Percentiles rank a stretch among this genome's conserved stretches.
phyloP scores from a whole-genome alignment of 2,329 filamentous ascomycete genomes.

The Helicocarpus griseus region DNA sequence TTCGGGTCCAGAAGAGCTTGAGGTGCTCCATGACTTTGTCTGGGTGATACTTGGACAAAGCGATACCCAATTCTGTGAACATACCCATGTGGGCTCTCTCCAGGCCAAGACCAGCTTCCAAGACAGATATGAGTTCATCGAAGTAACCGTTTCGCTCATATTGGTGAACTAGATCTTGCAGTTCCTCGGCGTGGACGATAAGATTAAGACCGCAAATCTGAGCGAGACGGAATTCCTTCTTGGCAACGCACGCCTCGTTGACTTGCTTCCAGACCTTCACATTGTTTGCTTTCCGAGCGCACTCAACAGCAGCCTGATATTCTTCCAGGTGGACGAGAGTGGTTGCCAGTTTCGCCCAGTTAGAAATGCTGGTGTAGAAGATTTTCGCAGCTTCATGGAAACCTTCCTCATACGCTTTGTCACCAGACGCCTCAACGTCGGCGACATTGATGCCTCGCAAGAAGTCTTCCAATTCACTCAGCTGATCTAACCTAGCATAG shows the following conservation, averaged over 20 bases:
- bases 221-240: slow-evolving; percentile 97
- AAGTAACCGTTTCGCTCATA: slow-evolving; percentile 98
- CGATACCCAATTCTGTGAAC: slow-evolving; percentile 89
- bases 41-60: slow-evolving; percentile 86
- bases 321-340: slow-evolving; percentile 95
- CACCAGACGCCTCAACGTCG: slow-evolving; percentile 90
- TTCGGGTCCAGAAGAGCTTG: slow-evolving; percentile 94
- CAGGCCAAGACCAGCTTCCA: slow-evolving; percentile 89
- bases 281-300: slow-evolving; percentile 95
- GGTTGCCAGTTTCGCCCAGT: slow-evolving; percentile 98
- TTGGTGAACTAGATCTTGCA: slow-evolving; percentile 85
- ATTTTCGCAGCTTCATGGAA: slow-evolving; percentile 96
- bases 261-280: slow-evolving; percentile 99
- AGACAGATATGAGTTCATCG: slow-evolving; percentile 86
- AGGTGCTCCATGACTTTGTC: slow-evolving; percentile 97
- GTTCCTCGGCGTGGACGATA: slow-evolving; percentile 93
- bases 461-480: slow-evolving; percentile 93
- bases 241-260: slow-evolving; percentile 87
- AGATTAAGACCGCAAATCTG: slow-evolving; percentile 98
- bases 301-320: slow-evolving; percentile 96
- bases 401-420: slow-evolving; percentile 94
- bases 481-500: slow-evolving; percentile 83
- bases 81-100: slow-evolving; percentile 93
- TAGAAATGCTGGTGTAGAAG: slow-evolving; percentile 95
- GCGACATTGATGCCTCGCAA: slow-evolving; percentile 86